These are phyloP conservation scores for Alternaria panax DNA, from an alignment of 2,329 filamentous ascomycete species.

Conservation along the genomic window DNA sequence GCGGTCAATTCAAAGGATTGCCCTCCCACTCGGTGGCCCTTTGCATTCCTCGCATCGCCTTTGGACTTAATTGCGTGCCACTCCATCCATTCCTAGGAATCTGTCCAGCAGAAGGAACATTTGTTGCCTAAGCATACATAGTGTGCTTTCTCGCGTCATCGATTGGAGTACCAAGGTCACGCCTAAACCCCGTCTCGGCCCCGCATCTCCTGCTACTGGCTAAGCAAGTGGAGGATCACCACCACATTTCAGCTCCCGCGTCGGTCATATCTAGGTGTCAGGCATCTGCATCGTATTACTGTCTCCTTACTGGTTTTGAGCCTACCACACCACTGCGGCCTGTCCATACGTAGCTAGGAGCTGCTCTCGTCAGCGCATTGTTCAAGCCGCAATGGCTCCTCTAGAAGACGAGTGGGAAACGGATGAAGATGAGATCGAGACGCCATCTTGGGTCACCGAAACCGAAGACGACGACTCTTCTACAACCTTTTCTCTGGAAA, in stretches of 20 bases:
- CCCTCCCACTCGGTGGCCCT: slow-evolving; percentile 7
- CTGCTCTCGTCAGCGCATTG: slow-evolving; percentile 29
- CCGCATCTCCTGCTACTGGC: slow-evolving; percentile 36
- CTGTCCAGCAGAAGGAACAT: neutral
- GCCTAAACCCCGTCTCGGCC: slow-evolving; percentile 38
- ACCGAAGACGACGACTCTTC: neutral
- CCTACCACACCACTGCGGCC: slow-evolving; percentile 24
- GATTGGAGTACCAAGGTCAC: slow-evolving; percentile 25
- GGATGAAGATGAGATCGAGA: slow-evolving; percentile 4
- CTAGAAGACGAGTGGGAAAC: slow-evolving; percentile 11
- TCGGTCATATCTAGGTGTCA: slow-evolving; percentile 21
- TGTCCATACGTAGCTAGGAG: slow-evolving; percentile 10
- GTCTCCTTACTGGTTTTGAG: slow-evolving; percentile 14
- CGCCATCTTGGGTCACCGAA: neutral
- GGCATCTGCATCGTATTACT: slow-evolving; percentile 2
- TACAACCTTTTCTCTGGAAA: neutral
- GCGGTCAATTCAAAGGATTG: slow-evolving; percentile 9
- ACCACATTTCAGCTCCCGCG: slow-evolving; percentile 19
- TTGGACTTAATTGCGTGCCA: neutral
- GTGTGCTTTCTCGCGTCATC: slow-evolving; percentile 29
- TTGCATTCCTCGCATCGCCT: slow-evolving; percentile 1
- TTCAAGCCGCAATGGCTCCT: slow-evolving; percentile 28
- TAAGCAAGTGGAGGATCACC: slow-evolving; percentile 29
- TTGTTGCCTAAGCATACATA: neutral
- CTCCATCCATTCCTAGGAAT: neutral